These are phyloP conservation scores for Penicillium sp. DNA, from an alignment of 2,329 filamentous ascomycete genomes.

Conservation along the genomic window DNA sequence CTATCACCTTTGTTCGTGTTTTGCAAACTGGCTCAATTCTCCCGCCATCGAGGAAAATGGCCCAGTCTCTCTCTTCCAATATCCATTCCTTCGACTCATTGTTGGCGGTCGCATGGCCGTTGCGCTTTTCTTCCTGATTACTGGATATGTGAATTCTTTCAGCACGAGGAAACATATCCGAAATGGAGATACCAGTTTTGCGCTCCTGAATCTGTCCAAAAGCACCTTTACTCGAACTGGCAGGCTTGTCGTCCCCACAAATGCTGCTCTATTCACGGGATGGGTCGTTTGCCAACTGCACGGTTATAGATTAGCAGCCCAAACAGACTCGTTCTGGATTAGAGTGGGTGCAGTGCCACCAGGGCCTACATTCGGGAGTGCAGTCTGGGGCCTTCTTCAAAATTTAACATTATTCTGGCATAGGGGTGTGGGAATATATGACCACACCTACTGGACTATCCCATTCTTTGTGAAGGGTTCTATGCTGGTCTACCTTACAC, in stretches of 20 bases:
- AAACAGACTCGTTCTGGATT: constrained; percentile 36
- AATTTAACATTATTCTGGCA: constrained; percentile 42
- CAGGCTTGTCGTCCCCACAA: constrained; percentile 36
- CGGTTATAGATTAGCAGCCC: constrained; percentile 30
- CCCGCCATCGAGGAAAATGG: constrained; percentile 36
- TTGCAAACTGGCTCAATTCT: constrained; percentile 49
- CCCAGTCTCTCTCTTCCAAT: constrained; percentile 31
- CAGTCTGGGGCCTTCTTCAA: constrained; percentile 27
- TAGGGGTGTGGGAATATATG: constrained; percentile 48
- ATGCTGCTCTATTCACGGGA: constrained; percentile 27
- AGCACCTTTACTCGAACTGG: constrained; percentile 21
- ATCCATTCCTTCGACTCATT: constrained; percentile 36
- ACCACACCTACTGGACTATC: constrained; percentile 53
- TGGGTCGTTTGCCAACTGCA: constrained; percentile 37
- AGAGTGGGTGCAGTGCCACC: constrained; percentile 18
- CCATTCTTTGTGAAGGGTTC: constrained; percentile 51
- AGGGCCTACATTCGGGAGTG: constrained; percentile 25
- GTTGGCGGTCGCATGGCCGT: constrained; percentile 34
- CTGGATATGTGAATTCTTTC: constrained; percentile 40
- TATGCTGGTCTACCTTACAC: constrained; percentile 51
- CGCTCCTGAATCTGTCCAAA: constrained; percentile 30
- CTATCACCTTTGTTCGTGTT: constrained; percentile 51
- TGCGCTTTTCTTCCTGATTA: constrained; percentile 40
- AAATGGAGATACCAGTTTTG: constrained; percentile 29
- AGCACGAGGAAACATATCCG: constrained; percentile 34